These are phyloP conservation scores for Fusarium xyrophilum DNA, from an alignment of 2,329 filamentous ascomycete genomes.

Conservation along the genomic window DNA sequence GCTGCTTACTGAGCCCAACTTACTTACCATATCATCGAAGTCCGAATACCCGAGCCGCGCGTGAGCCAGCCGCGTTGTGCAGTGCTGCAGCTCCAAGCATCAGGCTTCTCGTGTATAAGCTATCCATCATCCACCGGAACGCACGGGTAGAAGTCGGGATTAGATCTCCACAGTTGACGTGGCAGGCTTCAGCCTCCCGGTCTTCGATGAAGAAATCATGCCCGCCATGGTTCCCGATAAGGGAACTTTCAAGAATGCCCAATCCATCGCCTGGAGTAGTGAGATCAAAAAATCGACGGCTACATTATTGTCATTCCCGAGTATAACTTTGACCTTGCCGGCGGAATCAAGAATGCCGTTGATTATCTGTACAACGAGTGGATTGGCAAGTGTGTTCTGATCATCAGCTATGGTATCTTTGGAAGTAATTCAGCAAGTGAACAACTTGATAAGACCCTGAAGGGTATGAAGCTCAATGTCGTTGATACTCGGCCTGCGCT, in stretches of 20 bases:
- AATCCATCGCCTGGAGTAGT: constrained; percentile 54
- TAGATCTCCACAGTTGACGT: constrained; percentile 17
- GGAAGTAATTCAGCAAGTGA: constrained; percentile 7
- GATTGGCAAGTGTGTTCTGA: constrained; percentile 18
- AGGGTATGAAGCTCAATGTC: constrained; percentile 21
- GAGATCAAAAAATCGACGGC: constrained; percentile 52
- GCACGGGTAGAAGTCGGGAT: neutral
- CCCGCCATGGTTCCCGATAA: constrained; percentile 49
- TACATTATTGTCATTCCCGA: constrained; percentile 60
- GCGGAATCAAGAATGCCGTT: constrained; percentile 65
- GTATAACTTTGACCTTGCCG: constrained; percentile 64
- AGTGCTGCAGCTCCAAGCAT: neutral
- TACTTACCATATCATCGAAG: neutral
- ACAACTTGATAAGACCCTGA: neutral
- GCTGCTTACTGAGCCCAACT: neutral
- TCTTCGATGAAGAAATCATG: constrained; percentile 53
- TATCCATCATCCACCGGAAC: neutral
- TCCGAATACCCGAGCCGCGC: neutral
- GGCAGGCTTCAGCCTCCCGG: constrained; percentile 47
- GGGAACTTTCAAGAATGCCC: constrained; percentile 47
- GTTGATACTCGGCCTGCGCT: constrained; percentile 14
- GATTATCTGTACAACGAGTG: constrained; percentile 68
- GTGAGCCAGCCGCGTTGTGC: neutral
- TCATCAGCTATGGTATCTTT: constrained; percentile 27
- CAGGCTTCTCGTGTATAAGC: rapidly evolving